phyloP scores from a whole-genome alignment of 2,329 filamentous ascomycete genomes.

The Neonectria ditissima region DNA sequence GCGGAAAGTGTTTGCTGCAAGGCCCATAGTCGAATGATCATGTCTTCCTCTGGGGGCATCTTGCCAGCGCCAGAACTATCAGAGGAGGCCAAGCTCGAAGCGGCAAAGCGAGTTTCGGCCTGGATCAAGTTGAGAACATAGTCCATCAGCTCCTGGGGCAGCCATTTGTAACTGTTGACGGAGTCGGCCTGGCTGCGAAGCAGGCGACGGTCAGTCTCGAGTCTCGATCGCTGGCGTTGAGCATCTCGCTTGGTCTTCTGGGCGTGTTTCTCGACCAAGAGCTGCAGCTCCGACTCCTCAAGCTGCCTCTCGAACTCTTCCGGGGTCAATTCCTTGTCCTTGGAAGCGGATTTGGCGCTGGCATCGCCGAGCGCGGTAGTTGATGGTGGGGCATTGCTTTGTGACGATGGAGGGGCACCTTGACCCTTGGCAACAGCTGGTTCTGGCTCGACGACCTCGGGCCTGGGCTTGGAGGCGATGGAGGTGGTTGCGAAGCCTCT shows the following conservation, averaged over 20 bases:
- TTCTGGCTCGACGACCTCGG: conserved; percentile 64
- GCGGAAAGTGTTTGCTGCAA: conserved; percentile 78
- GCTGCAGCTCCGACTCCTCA: conserved; percentile 89
- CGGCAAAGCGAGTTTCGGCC: conserved; percentile 70
- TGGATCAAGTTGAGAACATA: conserved; percentile 80
- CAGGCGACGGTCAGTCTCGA: conserved; percentile 87
- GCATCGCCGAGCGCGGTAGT: conserved; percentile 42
- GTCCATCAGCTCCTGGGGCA: conserved; percentile 82
- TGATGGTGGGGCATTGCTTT: conserved; percentile 47
- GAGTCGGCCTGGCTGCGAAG: conserved; percentile 82
- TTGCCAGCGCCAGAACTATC: conserved; percentile 62
- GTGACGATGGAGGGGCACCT: conserved; percentile 48
- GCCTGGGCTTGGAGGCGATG: conserved; percentile 82
- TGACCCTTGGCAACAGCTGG: conserved; percentile 39
- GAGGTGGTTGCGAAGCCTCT: conserved; percentile 95
- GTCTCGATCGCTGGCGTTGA: conserved; percentile 77
- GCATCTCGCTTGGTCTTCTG: conserved; percentile 84
- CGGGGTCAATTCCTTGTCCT: conserved; percentile 71
- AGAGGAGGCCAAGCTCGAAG: conserved; percentile 59
- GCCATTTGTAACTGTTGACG: conserved; percentile 80
- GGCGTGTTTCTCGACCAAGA: conserved; percentile 86
- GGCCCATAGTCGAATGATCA: conserved; percentile 85
- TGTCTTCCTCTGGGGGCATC: conserved; percentile 78
- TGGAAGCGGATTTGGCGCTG: conserved; percentile 28
- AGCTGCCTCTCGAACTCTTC: conserved; percentile 92